phyloP scores from a whole-genome alignment of 805 yeast genomes.

The Yarrowia sp. region DNA sequence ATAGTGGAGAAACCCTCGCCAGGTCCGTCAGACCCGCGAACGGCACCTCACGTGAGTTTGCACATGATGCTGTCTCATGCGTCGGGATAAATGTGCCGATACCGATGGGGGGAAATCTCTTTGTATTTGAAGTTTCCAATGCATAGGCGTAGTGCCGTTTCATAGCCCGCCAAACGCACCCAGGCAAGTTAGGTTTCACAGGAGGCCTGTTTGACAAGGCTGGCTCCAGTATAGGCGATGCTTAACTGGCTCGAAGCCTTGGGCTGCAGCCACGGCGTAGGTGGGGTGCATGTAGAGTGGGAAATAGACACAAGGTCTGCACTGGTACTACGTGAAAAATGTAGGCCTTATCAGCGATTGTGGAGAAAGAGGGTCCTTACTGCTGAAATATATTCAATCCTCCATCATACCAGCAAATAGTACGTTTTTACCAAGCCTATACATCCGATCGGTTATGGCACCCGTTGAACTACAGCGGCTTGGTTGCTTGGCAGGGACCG shows the following conservation, averaged over 20 bases:
- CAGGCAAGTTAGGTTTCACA: background rate
- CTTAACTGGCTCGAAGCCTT: slow-evolving; percentile 9
- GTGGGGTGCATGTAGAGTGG: background rate
- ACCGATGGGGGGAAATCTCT: background rate
- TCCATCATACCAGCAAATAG: too few relatives aligned
- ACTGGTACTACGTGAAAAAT: background rate
- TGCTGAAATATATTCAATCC: too few relatives aligned
- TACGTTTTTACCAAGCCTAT: too few relatives aligned
- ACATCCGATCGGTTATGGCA: too few relatives aligned
- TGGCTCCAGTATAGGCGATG: slow-evolving; percentile 8
- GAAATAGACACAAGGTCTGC: background rate
- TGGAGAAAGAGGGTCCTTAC: background rate
- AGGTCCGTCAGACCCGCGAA: background rate
- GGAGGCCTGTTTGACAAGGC: background rate
- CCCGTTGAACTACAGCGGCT: background rate
- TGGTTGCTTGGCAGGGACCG: slow-evolving; percentile 13
- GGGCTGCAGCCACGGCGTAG: background rate
- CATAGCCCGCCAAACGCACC: background rate
- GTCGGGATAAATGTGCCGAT: slow-evolving; percentile 6
- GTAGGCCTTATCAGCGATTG: background rate
- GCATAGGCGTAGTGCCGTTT: slow-evolving; percentile 1
- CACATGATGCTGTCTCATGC: background rate
- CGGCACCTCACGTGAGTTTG: slow-evolving; percentile 18
- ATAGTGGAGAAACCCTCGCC: background rate
- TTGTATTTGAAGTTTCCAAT: background rate